Evolutionary conservation across 2,329 filamentous ascomycete species (phyloP).

Genomic region (Colletotrichum scovillei): DNA sequence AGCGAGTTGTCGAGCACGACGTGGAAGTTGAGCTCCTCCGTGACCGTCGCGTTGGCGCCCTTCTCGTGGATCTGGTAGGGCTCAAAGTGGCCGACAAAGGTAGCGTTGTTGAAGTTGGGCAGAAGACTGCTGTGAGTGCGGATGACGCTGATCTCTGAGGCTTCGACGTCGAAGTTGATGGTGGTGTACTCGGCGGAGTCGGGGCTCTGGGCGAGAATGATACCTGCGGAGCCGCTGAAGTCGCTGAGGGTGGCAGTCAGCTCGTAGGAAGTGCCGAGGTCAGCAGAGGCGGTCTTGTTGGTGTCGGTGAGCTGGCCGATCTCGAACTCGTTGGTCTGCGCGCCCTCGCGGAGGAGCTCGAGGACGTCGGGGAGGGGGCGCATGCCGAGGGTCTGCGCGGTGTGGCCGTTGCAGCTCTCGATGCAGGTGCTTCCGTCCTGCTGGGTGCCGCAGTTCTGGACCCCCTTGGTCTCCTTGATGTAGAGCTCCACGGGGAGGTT

Average conservation of each 20-base stretch:
- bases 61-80: conserved; percentile 23
- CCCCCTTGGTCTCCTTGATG: conserved; percentile 32
- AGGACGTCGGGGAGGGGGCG: conserved; percentile 32
- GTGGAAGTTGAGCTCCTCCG: conserved; percentile 33
- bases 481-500: conserved; percentile 35
- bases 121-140: conserved; percentile 35
- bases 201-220: conserved; percentile 35
- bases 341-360: conserved; percentile 32
- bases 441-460: conserved; percentile 33
- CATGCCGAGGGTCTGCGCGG: conserved; percentile 35
- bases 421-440: conserved; percentile 32
- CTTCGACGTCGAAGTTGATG: conserved; percentile 29
- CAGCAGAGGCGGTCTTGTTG: conserved; percentile 4
- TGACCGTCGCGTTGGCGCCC: background rate
- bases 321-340: conserved; percentile 13
- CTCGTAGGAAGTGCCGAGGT: conserved; percentile 34
- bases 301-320: conserved; percentile 25
- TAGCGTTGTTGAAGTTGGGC: conserved; percentile 35
- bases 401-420: conserved; percentile 17
- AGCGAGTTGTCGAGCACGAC: conserved; percentile 32
- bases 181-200: conserved; percentile 32
- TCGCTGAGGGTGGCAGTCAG: conserved; percentile 31
- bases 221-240: conserved; percentile 23
- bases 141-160: conserved; percentile 25
- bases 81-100: conserved; percentile 33